Evolutionary conservation across 352 stramenopile genomes (phyloP), one percentile per base, ranked within the genome.

Genomic region (Phytophthora multivora): DNA sequence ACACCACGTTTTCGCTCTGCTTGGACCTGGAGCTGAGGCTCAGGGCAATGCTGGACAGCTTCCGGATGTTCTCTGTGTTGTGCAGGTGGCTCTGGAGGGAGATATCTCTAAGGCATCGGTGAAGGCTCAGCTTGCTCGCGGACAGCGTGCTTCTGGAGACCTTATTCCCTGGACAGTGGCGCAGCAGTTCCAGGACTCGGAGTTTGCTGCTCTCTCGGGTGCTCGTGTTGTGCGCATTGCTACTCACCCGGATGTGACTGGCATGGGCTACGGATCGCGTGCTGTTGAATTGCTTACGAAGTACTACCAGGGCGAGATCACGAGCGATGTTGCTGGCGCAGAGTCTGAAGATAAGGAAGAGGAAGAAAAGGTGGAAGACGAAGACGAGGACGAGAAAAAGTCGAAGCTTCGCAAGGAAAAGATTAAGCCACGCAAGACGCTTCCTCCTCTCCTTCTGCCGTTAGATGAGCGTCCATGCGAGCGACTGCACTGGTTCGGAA

Each of bases 141-240:
- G 98, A n/a, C 94, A 99, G 71, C 88, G 97, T 30, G 96, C 97
- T 12, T 96, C 95, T 7, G 98, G 97, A 39, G 98, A 99, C 84
- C 76, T 99, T 18, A 99, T 99, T 75, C 97, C 98, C 1, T 99
- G 98, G 98, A 99, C 96, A 13, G 89, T 99, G 18, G 91, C 95
- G 46, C 98, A 99, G 77, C 98, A 99, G 79, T 99, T 99, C 83
- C 96, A 99, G 74, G 97, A 99, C 81, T 92, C 87, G 15, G 97
- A 99, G 45, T 99, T 99, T 72, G 96, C 96, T 19, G 81, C 94
- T 61, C 90, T 99, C 15, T 98, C 93, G 25, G 98, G 98, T 33
- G 97, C 96, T 3, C 89, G 98, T 47, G 86, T 99, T 35, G 98
- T 99, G 35, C 91, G 98, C 41, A 98, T 99, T 59, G 97, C 98